Percentiles rank a stretch among this genome's conserved stretches.
phyloP scores from a whole-genome alignment of 1,284 basidiomycete species.

The Melanopsichium pennsylvanicum region DNA sequence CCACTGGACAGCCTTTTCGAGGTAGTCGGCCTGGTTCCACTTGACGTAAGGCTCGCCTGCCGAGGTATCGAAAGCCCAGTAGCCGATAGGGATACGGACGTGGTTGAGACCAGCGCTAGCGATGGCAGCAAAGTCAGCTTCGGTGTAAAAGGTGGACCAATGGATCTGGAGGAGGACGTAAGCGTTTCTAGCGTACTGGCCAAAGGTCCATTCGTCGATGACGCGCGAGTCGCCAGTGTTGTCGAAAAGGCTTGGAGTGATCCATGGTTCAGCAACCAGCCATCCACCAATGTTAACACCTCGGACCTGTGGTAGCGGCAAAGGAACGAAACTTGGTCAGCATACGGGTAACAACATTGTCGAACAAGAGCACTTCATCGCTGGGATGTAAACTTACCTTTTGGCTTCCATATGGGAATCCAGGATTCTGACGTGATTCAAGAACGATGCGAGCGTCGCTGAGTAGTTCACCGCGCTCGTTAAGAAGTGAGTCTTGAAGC shows the following conservation, averaged over 20 bases:
- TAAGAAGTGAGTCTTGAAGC: slow-evolving; percentile 33
- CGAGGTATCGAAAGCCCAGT: slow-evolving; percentile 87
- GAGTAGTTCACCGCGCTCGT: slow-evolving; percentile 36
- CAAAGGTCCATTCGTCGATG: slow-evolving; percentile 87
- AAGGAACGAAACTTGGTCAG: not conserved
- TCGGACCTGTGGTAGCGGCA: slow-evolving; percentile 35
- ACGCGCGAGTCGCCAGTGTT: slow-evolving; percentile 56
- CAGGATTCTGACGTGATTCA: slow-evolving; percentile 35
- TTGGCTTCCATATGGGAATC: slow-evolving; percentile 30
- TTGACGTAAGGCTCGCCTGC: slow-evolving; percentile 83
- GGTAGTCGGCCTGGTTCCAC: slow-evolving; percentile 74
- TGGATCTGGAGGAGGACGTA: slow-evolving; percentile 67
- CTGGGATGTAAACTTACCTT: slow-evolving; percentile 15
- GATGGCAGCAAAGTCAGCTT: slow-evolving; percentile 77
- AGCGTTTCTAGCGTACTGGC: slow-evolving; percentile 69
- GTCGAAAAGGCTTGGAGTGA: slow-evolving; percentile 69
- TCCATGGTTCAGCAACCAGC: slow-evolving; percentile 63
- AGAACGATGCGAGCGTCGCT: slow-evolving; percentile 36
- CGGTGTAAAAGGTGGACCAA: slow-evolving; percentile 84
- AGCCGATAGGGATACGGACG: slow-evolving; percentile 86
- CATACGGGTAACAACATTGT: too few relatives aligned
- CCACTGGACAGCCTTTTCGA: slow-evolving; percentile 77
- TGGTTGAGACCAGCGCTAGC: slow-evolving; percentile 69
- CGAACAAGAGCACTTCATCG: too few relatives aligned
- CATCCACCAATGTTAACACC: slow-evolving; percentile 64